A percentile compares a stretch with the other conserved stretches of the same genome.
Evolutionary conservation across 495 filamentous ascomycete species (phyloP).

Genomic region (Aspergillus nanangensis): DNA sequence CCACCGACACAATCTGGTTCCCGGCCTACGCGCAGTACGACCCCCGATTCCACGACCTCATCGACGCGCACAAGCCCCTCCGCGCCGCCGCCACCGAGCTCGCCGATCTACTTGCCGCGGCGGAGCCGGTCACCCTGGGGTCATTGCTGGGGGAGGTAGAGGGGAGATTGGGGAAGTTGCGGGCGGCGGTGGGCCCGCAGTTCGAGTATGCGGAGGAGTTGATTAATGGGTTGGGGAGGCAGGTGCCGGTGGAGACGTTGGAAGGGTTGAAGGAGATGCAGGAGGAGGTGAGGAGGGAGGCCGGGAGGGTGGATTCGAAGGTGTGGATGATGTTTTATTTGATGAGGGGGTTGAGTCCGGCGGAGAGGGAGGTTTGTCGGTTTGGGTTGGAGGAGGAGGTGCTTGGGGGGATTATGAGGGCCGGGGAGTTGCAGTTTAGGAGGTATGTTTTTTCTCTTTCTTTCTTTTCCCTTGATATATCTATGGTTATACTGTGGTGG

Average conservation of each 20-base stretch:
- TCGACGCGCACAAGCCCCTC: background rate
- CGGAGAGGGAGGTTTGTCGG: background rate
- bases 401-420: background rate
- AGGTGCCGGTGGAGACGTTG: background rate
- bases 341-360: background rate
- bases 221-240: background rate
- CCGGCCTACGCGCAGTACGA: background rate
- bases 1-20: background rate
- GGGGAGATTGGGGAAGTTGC: background rate
- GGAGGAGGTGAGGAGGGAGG: background rate
- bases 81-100: no score
- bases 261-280: background rate
- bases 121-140: no score
- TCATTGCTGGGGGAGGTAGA: background rate
- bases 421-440: background rate
- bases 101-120: no score
- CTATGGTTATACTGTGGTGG: background rate
- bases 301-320: background rate
- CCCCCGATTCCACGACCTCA: background rate
- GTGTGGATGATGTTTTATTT: background rate
- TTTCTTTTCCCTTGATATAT: no score
- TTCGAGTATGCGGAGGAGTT: background rate
- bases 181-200: background rate
- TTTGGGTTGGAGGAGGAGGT: background rate
- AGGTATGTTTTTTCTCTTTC: background rate